A percentile compares a stretch with the other conserved stretches of the same genome.
phyloP scores from a whole-genome alignment of 2,329 filamentous ascomycete genomes.

The Beauveria rudraprayagi region DNA sequence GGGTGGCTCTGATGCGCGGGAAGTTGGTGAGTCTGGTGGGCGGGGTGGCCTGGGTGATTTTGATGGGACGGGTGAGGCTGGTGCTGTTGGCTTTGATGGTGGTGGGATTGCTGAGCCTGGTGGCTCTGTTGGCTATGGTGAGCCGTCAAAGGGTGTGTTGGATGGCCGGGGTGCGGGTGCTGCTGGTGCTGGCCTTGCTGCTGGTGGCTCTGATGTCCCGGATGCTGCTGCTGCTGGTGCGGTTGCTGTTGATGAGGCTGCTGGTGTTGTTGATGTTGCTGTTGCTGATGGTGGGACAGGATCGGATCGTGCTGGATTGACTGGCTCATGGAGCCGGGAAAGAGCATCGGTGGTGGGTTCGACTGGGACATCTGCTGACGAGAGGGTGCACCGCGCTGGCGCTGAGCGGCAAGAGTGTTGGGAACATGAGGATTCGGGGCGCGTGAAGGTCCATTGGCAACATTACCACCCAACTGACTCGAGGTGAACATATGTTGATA shows the following conservation, averaged over 20 bases:
- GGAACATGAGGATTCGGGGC: conserved; percentile 38
- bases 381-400: conserved; percentile 36
- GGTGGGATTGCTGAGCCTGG: conserved; percentile 14
- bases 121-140: conserved; percentile 18
- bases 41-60: conserved; percentile 7
- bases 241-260: conserved; percentile 17
- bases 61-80: conserved; percentile 17
- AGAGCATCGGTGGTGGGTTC: conserved; percentile 29
- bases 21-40: conserved; percentile 19
- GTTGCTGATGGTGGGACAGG: conserved; percentile 34
- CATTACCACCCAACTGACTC: conserved; percentile 37
- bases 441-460: conserved; percentile 40
- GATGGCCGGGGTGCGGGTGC: conserved; percentile 17
- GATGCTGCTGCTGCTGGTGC: conserved; percentile 17
- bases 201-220: conserved; percentile 18
- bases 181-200: conserved; percentile 23
- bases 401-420: conserved; percentile 35
- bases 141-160: conserved; percentile 7
- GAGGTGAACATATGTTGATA: conserved; percentile 47
- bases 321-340: conserved; percentile 31
- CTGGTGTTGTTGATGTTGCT: conserved; percentile 22
- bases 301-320: conserved; percentile 35
- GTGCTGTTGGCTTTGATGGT: conserved; percentile 16
- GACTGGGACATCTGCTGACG: conserved; percentile 36
- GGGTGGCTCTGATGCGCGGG: conserved; percentile 19